Base-by-base conservation (phyloP, 139 green algal genomes). In the Chlorella sp. region DNA sequence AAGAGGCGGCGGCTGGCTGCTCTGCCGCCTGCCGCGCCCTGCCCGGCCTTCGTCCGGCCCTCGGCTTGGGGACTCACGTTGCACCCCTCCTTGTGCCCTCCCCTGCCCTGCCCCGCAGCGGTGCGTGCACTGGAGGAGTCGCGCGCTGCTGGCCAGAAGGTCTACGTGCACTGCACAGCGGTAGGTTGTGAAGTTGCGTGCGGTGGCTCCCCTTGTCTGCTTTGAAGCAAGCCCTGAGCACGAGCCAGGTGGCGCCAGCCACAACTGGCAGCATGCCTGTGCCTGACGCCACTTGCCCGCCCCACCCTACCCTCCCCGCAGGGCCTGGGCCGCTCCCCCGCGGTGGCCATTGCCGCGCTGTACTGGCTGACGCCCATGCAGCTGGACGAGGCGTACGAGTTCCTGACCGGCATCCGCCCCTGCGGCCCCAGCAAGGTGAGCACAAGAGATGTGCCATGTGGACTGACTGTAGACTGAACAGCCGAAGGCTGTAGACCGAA, bases 341-440 rank as follows among this genome's bases (percentile, higher is more conserved):
- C 79, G 8, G 79, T 84, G 32, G 79, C 62, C 64, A 84, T 84
- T 19, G 79, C 79, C 44, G 36, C 64, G 20, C 79, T 84, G 43
- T 84, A 76, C 44, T 84, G 79, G 79, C 75, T 70, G 7, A 92
- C 94, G 0, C 91, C 89, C 88, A 97, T 97, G 72, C 82, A 90
- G 34, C 89, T 97, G 26, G 88, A 96, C 56, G 84, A 94, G 51
- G 93, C 94, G 0, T 98, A 97, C 88, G 54, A 85, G 2, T 85
- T 89, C 67, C 75, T 97, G 43, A 98, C 95, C 11, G 76, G 73
- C 70, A 93, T 97, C 56, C 80, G 95, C 32, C 95, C 95, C 17
- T 98, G 95, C 75, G 95, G 95, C 1, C 95, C 95, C 30, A 97
- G 94, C 40, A 84, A 81, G 46, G 80, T 79, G 32, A 36, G 64